Conservation (phyloP, 2,329 filamentous ascomycete genomes). For the Arthrobotrys entomopaga region DNA sequence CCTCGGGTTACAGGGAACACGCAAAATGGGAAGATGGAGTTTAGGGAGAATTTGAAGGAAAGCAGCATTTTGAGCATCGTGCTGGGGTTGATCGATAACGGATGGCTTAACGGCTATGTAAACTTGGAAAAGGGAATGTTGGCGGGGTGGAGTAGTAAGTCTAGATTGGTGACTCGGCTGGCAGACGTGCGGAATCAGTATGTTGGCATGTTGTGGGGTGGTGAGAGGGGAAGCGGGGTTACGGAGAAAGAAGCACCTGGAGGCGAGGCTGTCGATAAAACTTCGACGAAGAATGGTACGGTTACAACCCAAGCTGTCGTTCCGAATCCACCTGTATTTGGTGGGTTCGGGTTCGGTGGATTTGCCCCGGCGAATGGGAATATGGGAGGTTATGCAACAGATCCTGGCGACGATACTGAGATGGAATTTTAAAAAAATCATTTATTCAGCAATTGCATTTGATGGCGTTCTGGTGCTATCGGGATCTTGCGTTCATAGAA, state of each 20-base stretch:
- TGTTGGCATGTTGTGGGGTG: constrained; percentile 51
- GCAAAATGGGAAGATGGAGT: constrained; percentile 15
- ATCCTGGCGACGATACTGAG: constrained; percentile 48
- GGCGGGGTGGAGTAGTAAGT: constrained; percentile 54
- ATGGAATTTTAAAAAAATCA: constrained; percentile 48
- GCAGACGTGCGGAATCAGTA: constrained; percentile 51
- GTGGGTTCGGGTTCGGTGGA: constrained; percentile 16
- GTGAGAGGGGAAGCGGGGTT: constrained; percentile 41
- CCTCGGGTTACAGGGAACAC: constrained; percentile 34
- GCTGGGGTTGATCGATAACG: constrained; percentile 47
- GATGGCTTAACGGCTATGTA: constrained; percentile 51
- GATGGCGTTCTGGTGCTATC: constrained; percentile 12
- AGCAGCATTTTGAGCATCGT: constrained; percentile 49
- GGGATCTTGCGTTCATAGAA: not conserved
- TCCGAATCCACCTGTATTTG: constrained; percentile 21
- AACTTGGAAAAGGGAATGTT: constrained; percentile 50
- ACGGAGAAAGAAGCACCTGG: constrained; percentile 37
- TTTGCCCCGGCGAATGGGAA: constrained; percentile 18
- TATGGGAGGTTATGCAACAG: constrained; percentile 35
- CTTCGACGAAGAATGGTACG: not conserved
- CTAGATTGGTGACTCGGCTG: constrained; percentile 48
- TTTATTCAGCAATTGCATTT: not conserved
- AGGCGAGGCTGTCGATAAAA: constrained; percentile 4
- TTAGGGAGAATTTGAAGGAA: constrained; percentile 34
- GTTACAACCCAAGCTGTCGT: not conserved